Evolutionary conservation across 2,329 filamentous ascomycete species (phyloP), one percentile per base, ranked within the genome.

Genomic region (Fusarium heterosporum): DNA sequence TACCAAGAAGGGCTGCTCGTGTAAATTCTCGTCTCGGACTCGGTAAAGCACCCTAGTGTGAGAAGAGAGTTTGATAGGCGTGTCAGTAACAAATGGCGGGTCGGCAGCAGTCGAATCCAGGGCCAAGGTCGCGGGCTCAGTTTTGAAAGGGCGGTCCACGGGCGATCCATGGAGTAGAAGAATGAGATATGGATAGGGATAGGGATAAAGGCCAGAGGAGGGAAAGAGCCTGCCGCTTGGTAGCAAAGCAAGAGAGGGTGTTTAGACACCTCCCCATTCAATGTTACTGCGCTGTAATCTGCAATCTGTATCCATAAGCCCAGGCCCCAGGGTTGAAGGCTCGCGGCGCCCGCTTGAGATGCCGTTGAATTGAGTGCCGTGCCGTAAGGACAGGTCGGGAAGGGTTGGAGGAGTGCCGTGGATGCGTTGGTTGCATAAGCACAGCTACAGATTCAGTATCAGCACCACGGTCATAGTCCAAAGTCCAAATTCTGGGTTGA

Each of bases 281-380:
- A 64, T 63, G 59, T 26, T 29, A 58, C 51, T 40, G 19, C 56
- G 34, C 28, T 28, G 40, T 11, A 19, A 16, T 22, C 22, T 26
- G 49, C 16, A 11, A n/a, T 34, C 26, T 45, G 29, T 58, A 47
- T 50, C 46, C 54, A 38, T 63, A 29, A 47, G 51, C 40, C 34
- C 46, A 49, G 47, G 49, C 48, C 40, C 34, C 46, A 49, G 47
- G 49, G 40, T 55, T 50, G 45, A 55, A 49, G 40, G 56, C 34
- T 61, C 52, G 49, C 54, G 53, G 55, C 68, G 67, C 68, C 66
- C 70, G 68, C 66, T 69, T 68, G 64, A 68, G 58, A 61, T 71
- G 64, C 64, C 57, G 56, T 51, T 47, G 56, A 61, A 55, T 46
- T 66, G 66, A 72, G 57, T 72, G 66, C 68, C 69, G 69, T 49